These are phyloP conservation scores for Endoconidiophora polonica DNA, from an alignment of 2,329 filamentous ascomycete species.

Conservation along the genomic window DNA sequence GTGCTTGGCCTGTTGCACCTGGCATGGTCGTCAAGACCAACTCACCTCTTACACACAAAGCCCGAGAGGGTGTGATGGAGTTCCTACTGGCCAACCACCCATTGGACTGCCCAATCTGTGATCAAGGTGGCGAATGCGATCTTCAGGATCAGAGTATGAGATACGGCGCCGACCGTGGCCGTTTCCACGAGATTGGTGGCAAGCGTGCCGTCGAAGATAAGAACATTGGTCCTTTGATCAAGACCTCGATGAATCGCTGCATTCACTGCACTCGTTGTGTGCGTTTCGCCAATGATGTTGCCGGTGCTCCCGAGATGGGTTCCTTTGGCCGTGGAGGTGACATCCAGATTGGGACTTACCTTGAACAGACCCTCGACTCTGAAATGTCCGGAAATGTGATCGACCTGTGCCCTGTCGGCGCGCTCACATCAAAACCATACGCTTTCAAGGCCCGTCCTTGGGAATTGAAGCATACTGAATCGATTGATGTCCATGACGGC, in stretches of 20 bases:
- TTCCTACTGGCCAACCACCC: conserved; percentile 94
- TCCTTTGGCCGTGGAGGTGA: conserved; percentile 92
- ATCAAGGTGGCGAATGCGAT: conserved; percentile 98
- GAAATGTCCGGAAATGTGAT: conserved; percentile 96
- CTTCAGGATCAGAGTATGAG: conserved; percentile 99
- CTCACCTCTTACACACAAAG: conserved; percentile 90
- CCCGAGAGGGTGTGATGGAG: conserved; percentile 97
- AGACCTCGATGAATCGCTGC: conserved; percentile 99
- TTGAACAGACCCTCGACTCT: conserved; percentile 83
- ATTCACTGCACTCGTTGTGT: conserved; percentile 98
- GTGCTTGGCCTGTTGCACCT: conserved; percentile 95
- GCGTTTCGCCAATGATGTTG: conserved; percentile 93
- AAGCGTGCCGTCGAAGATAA: conserved; percentile 99
- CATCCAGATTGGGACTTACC: conserved; percentile 94
- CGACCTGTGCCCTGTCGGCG: conserved; percentile 93
- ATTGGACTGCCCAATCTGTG: conserved; percentile 91
- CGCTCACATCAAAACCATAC: conserved; percentile 91
- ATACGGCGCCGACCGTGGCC: conserved; percentile 87
- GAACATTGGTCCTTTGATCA: conserved; percentile 94
- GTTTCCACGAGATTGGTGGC: conserved; percentile 88
- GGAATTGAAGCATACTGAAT: conserved; percentile 93
- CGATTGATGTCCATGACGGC: conserved; percentile 83
- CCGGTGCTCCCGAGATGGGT: conserved; percentile 86
- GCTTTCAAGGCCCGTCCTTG: conserved; percentile 93
- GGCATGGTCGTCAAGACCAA: conserved; percentile 99